Conservation (phyloP, 495 filamentous ascomycete species). For the Tuber aestivum region DNA sequence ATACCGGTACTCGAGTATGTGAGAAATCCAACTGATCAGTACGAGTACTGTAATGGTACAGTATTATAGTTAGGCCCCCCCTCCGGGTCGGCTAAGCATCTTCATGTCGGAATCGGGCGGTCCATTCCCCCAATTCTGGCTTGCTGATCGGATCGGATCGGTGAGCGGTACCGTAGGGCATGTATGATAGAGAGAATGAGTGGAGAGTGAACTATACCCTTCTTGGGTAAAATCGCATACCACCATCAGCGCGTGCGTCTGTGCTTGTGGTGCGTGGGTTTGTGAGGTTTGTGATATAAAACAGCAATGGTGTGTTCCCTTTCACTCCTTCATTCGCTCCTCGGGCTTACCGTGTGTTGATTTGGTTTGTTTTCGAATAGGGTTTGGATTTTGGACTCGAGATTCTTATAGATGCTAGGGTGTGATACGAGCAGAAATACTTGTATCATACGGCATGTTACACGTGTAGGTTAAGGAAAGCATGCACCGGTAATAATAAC, state of each 20-base stretch:
- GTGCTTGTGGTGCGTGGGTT: not conserved
- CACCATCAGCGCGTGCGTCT: not conserved
- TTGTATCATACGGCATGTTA: not conserved
- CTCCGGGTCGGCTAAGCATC: not conserved
- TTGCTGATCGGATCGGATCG: not conserved
- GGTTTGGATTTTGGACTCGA: not conserved
- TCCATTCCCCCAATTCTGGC: not conserved
- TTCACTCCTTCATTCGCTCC: not conserved
- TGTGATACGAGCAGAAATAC: not conserved
- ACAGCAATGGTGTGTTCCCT: not conserved
- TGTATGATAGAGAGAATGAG: not conserved
- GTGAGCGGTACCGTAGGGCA: conserved; percentile 5
- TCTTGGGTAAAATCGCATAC: not conserved
- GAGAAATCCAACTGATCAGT: not conserved
- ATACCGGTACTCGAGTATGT: no score
- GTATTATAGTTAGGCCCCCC: not conserved
- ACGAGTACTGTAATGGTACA: not conserved
- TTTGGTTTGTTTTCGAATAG: not conserved
- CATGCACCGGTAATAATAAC: not conserved
- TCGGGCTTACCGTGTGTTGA: not conserved
- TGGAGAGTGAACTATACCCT: not conserved
- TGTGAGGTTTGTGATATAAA: not conserved
- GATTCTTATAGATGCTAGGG: not conserved
- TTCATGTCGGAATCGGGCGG: not conserved
- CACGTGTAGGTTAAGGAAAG: not conserved